Percentiles rank a stretch among this genome's conserved stretches.
phyloP scores from a whole-genome alignment of 139 green algal genomes.

The Asterochloris erici region DNA sequence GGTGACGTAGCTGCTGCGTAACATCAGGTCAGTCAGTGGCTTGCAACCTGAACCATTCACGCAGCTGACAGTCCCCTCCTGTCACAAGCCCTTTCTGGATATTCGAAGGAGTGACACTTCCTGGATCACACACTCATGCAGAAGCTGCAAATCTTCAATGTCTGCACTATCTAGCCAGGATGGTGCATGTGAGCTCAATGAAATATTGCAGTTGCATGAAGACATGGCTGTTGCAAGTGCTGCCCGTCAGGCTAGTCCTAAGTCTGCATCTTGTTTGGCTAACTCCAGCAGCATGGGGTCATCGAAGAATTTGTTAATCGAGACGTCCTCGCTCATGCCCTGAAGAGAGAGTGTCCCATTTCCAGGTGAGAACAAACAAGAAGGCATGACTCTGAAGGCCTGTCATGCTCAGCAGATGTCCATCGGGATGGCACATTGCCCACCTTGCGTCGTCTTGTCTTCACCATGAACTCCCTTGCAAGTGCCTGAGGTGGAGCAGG shows the following conservation, averaged over 20 bases:
- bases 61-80: too few species aligned
- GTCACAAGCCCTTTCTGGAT: too few species aligned
- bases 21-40: too few species aligned
- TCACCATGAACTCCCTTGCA: constrained; percentile 95
- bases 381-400: neutral
- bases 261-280: constrained; percentile 81
- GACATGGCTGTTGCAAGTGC: too few species aligned
- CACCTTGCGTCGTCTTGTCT: constrained; percentile 83
- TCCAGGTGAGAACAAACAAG: neutral
- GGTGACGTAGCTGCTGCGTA: too few species aligned
- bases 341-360: constrained; percentile 17
- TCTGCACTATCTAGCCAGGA: too few species aligned
- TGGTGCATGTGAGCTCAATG: too few species aligned
- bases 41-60: too few species aligned
- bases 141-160: too few species aligned
- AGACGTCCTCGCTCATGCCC: constrained; percentile 98
- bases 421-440: neutral
- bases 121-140: too few species aligned
- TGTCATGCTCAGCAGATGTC: neutral
- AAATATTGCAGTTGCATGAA: too few species aligned
- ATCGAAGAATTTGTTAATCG: constrained; percentile 96
- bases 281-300: constrained; percentile 94
- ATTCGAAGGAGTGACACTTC: too few species aligned
- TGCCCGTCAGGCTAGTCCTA: constrained; percentile 19
- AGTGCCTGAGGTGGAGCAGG: constrained; percentile 66